Percentiles rank a stretch among this genome's conserved stretches.
Conservation (phyloP, 2,329 filamentous ascomycete species). For the Ceratocystis huliohia region DNA sequence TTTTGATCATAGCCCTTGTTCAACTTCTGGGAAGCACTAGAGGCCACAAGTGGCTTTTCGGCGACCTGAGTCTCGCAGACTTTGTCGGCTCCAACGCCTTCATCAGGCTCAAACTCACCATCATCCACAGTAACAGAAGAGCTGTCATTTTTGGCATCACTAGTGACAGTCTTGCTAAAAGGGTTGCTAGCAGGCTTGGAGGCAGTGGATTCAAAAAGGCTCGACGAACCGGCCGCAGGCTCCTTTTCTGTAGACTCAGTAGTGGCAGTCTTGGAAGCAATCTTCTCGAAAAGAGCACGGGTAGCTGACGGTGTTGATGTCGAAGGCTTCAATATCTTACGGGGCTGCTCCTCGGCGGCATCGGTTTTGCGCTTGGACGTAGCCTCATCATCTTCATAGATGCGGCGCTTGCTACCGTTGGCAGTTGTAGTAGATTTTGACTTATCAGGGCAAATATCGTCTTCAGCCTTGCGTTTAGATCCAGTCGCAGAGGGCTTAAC, state of each 20-base stretch:
- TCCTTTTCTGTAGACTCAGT: constrained; percentile 17
- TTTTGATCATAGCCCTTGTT: constrained; percentile 38
- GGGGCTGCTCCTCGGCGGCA: constrained; percentile 37
- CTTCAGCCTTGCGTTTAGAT: constrained; percentile 45
- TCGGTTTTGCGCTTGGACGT: constrained; percentile 28
- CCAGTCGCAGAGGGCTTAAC: constrained; percentile 28
- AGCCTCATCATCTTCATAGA: constrained; percentile 30
- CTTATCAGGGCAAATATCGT: constrained; percentile 34
- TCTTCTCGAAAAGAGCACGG: constrained; percentile 44
- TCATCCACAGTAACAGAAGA: not conserved
- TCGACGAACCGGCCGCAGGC: constrained; percentile 25
- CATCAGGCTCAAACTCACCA: constrained; percentile 36
- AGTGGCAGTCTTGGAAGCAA: constrained; percentile 28
- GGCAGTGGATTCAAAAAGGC: constrained; percentile 27
- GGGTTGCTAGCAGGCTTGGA: constrained; percentile 37
- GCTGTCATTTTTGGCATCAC: constrained; percentile 38
- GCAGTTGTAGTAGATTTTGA: constrained; percentile 24
- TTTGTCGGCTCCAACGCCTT: constrained; percentile 30
- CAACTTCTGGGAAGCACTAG: constrained; percentile 44
- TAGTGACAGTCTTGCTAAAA: constrained; percentile 46
- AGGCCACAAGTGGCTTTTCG: not conserved
- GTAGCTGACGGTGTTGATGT: constrained; percentile 38
- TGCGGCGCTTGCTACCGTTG: constrained; percentile 40
- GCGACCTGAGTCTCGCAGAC: constrained; percentile 28
- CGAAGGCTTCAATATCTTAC: constrained; percentile 38